Evolutionary conservation across 331 rosid genomes (phyloP), one percentile per base, ranked within the genome.

Genomic region (Quercus lobata): DNA sequence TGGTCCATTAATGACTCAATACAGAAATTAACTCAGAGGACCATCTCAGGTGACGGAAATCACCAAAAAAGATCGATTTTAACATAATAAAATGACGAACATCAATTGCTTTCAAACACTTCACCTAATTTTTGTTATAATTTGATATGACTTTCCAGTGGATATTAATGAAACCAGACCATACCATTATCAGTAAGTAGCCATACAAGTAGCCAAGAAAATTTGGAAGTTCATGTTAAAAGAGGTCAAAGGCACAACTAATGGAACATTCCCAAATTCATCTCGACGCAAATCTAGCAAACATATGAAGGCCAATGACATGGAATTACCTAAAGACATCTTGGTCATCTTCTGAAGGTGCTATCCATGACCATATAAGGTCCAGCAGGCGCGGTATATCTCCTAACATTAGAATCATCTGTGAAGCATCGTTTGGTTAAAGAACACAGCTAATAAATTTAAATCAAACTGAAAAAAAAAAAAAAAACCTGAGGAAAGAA

Each of bases 311-410:
- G 75, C 73, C 69, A 32, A 74, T 66, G 76, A 25, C 78, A 83
- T 41, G 57, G 73, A 69, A 78, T 83, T 70, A 89, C 99, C 99
- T 89, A 84, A 90, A 90, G 76, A 78, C 87, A 84, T 88, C 86
- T 27, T 90, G 88, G 77, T 88, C 93, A 58, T 91, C 94, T 69
- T 93, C 98, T 57, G 88, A 86, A 69, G 99, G 98, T 55, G 98
- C 92, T 87, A 96, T 89, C 99, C 99, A 96, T 21, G 93, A 91
- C 99, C 99, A 96, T 82, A 96, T 86, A 78, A 96, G 90, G 77
- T 93, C 99, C 85, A 96, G 90, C 71, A 96, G 82, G 78, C 86
- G 89, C 60, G 97, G 96, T 83, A 96, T 89, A 82, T 96, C 94
- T 75, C 92, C 99, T 71, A 90, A 74, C 99, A 96, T 96, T 78